Conservation (phyloP, 768 basidiomycete species). For the Candolleomyces efflorescens region DNA sequence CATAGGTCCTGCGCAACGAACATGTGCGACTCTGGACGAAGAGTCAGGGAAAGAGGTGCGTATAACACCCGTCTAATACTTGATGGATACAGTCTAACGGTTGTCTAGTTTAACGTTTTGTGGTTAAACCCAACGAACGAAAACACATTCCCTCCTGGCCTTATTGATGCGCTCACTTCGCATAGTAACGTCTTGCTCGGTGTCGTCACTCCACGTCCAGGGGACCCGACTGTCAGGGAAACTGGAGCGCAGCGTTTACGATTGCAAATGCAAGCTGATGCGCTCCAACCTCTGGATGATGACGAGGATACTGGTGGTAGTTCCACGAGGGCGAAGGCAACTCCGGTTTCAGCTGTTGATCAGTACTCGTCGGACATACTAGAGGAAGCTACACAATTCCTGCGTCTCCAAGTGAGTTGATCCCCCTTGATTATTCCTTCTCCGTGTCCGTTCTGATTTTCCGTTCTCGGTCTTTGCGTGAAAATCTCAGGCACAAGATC, state of each 20-base stretch:
- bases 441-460: background rate
- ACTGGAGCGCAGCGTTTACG: slow-evolving; percentile 52
- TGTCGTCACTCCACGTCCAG: slow-evolving; percentile 1
- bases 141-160: slow-evolving; percentile 61
- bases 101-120: slow-evolving; percentile 69
- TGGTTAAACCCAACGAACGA: slow-evolving; percentile 69
- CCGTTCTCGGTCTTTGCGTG: background rate
- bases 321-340: slow-evolving; percentile 14
- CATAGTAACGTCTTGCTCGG: slow-evolving; percentile 23
- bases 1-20: slow-evolving; percentile 60
- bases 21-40: slow-evolving; percentile 74
- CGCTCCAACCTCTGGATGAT: slow-evolving; percentile 50
- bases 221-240: slow-evolving; percentile 21
- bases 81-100: background rate
- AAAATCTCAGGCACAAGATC: slow-evolving; percentile 57
- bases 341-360: slow-evolving; percentile 23
- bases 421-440: slow-evolving; percentile 4
- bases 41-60: slow-evolving; percentile 61
- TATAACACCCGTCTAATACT: slow-evolving; percentile 8
- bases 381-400: slow-evolving; percentile 63
- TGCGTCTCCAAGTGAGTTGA: slow-evolving; percentile 55
- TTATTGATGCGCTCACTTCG: slow-evolving; percentile 52
- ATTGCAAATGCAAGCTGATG: slow-evolving; percentile 72
- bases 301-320: slow-evolving; percentile 25
- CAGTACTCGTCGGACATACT: slow-evolving; percentile 51